Conservation (phyloP, 495 filamentous ascomycete species). For the Evernia prunastri region DNA sequence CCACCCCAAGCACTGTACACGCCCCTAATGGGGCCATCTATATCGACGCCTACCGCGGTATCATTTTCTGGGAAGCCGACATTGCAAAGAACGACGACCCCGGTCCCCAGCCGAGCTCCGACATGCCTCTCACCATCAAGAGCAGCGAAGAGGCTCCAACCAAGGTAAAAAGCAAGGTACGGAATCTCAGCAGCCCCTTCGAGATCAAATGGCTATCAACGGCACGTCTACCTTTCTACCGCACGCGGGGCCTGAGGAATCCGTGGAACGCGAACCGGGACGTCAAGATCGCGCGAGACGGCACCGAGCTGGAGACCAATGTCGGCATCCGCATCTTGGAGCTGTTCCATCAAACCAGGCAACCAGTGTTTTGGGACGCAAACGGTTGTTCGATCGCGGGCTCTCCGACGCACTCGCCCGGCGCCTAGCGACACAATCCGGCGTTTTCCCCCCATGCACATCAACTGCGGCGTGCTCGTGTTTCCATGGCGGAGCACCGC, state of each 20-base stretch:
- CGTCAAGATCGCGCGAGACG: constrained; percentile 94
- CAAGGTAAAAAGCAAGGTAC: constrained; percentile 36
- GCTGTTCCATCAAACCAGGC: neutral
- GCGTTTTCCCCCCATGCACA: too few relatives aligned
- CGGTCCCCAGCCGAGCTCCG: constrained; percentile 28
- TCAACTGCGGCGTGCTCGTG: too few relatives aligned
- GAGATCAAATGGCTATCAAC: constrained; percentile 89
- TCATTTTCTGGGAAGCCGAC: constrained; percentile 94
- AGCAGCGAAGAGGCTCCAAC: constrained; percentile 32
- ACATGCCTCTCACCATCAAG: constrained; percentile 35
- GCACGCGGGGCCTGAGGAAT: constrained; percentile 81
- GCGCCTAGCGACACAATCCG: too few relatives aligned
- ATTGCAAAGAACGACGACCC: constrained; percentile 43
- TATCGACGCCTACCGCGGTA: constrained; percentile 84
- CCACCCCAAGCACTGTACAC: constrained; percentile 69
- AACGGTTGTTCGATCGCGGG: neutral
- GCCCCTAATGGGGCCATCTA: constrained; percentile 85
- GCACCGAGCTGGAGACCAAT: too few relatives aligned
- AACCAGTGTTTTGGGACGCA: neutral
- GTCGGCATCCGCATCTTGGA: neutral
- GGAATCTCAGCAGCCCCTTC: constrained; percentile 89
- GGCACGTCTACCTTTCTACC: constrained; percentile 79
- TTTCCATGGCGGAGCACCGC: too few relatives aligned
- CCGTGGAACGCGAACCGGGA: constrained; percentile 94
- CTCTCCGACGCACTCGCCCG: neutral